Percentiles rank a stretch among this genome's conserved stretches.
Conservation (phyloP, 768 basidiomycete genomes). For the Suillus lakei region DNA sequence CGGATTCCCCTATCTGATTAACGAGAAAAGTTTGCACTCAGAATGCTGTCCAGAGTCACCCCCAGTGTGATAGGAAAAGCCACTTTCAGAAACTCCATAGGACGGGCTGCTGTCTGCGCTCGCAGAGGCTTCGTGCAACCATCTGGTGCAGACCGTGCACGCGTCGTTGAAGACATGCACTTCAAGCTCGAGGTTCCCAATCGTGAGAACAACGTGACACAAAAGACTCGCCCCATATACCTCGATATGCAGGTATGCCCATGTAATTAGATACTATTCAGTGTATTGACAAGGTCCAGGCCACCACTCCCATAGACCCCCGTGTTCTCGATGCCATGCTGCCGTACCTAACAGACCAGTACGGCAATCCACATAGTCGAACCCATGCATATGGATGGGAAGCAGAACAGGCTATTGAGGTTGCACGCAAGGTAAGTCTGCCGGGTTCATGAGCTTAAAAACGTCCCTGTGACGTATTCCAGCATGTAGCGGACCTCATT, state of each 20-base stretch:
- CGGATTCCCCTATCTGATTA: conserved; percentile 9
- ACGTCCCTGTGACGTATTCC: conserved; percentile 10
- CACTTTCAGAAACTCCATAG: conserved; percentile 28
- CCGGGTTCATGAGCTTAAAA: conserved; percentile 15
- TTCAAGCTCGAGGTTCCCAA: conserved; percentile 76
- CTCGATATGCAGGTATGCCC: conserved; percentile 90
- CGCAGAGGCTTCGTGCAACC: conserved; percentile 78
- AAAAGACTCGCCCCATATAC: conserved; percentile 88
- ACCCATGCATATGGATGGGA: conserved; percentile 99
- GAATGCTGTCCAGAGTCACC: conserved; percentile 65
- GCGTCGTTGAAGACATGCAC: conserved; percentile 78
- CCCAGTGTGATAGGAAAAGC: conserved; percentile 38
- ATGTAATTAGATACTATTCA: not conserved
- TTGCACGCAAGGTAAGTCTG: conserved; percentile 74
- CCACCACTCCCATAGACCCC: conserved; percentile 97
- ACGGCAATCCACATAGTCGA: conserved; percentile 96
- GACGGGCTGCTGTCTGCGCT: conserved; percentile 26
- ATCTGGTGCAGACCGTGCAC: conserved; percentile 81
- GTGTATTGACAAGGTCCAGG: conserved; percentile 49
- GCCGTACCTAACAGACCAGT: conserved; percentile 93
- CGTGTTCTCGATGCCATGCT: conserved; percentile 97
- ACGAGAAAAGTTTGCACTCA: conserved; percentile 2
- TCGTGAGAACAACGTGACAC: conserved; percentile 58
- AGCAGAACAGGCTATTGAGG: conserved; percentile 92
- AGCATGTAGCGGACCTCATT: conserved; percentile 92